phyloP scores from a whole-genome alignment of 176 grass and related monocot genomes.

The Tillandsia leiboldiana region DNA sequence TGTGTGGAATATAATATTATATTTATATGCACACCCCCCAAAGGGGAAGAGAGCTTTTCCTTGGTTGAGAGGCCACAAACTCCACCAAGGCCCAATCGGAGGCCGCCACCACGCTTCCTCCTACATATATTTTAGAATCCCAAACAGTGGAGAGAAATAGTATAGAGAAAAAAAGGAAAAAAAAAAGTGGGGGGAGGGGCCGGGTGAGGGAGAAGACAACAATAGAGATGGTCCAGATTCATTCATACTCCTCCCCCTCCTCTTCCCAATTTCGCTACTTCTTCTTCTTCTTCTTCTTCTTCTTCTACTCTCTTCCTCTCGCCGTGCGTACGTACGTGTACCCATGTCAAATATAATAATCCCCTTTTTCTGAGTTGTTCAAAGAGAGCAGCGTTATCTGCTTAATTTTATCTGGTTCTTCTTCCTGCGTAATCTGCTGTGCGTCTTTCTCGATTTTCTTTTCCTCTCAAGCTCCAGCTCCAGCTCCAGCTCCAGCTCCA shows the following conservation, averaged over 20 bases:
- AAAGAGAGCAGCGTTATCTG: constrained; percentile 9
- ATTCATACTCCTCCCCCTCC: not conserved
- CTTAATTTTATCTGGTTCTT: constrained; percentile 5
- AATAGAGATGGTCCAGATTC: not conserved
- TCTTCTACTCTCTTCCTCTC: constrained; percentile 10
- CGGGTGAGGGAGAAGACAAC: not conserved
- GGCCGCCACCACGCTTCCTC: constrained; percentile 26
- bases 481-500: constrained; percentile 9
- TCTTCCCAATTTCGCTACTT: not conserved
- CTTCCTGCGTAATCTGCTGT: constrained; percentile 11
- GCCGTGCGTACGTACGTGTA: not conserved
- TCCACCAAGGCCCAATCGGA: constrained; percentile 49
- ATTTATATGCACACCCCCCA: no score
- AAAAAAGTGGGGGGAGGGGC: not conserved
- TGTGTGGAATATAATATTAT: no score
- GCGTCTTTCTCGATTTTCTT: not conserved
- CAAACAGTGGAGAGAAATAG: no score
- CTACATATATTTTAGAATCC: constrained; percentile 19
- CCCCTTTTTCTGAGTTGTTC: not conserved
- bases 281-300: constrained; percentile 1
- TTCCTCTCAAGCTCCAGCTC: not conserved
- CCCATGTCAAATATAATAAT: no score
- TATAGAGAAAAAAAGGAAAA: no score
- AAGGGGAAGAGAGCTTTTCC: constrained; percentile 20
- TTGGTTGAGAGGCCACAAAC: constrained; percentile 63